Percentiles rank a stretch among this genome's conserved stretches.
phyloP scores from a whole-genome alignment of 2,329 filamentous ascomycete species.

The Cladosporium sp. region DNA sequence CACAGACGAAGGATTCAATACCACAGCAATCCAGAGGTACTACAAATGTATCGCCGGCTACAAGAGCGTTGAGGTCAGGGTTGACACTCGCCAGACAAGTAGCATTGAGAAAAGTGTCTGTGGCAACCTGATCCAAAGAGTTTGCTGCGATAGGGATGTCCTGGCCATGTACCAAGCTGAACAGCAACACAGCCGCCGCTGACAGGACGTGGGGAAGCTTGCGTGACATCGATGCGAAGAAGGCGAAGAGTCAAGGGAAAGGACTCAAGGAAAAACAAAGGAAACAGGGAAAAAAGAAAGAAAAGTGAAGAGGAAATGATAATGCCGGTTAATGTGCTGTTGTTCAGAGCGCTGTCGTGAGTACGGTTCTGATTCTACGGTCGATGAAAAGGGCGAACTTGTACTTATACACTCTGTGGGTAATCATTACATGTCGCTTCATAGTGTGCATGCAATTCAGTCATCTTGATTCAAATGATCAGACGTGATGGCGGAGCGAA shows the following conservation, averaged over 20 bases:
- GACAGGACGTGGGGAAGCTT: background rate
- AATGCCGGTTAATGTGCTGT: too few species aligned
- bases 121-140: background rate
- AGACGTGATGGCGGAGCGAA: too few species aligned
- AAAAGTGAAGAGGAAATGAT: too few species aligned
- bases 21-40: background rate
- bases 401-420: too few species aligned
- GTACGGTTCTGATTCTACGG: too few species aligned
- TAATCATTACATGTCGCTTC: too few species aligned
- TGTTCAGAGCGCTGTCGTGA: too few species aligned
- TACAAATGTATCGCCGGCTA: background rate
- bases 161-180: background rate
- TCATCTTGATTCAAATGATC: too few species aligned
- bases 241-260: background rate
- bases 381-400: too few species aligned
- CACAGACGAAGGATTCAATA: background rate
- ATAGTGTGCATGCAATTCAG: too few species aligned
- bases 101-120: slow-evolving; percentile 1
- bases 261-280: background rate
- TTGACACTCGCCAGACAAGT: background rate
- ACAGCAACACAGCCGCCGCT: background rate
- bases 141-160: background rate
- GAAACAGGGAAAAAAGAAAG: too few species aligned
- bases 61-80: background rate
- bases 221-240: background rate